phyloP scores from a whole-genome alignment of 805 yeast genomes.

The Wickerhamiella lipophila region DNA sequence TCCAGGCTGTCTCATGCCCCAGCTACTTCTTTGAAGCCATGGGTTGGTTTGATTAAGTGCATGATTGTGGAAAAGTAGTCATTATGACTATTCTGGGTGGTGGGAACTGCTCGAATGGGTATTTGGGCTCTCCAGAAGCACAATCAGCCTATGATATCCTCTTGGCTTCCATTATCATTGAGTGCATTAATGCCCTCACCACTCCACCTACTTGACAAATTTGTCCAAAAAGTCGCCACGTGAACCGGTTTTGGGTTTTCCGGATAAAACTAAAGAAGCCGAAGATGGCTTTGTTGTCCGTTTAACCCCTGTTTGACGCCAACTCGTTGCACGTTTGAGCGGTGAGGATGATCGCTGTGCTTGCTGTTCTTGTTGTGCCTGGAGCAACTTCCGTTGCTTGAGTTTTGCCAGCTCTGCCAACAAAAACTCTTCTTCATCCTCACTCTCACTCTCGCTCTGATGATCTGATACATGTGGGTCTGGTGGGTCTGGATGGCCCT shows the following conservation, averaged over 20 bases:
- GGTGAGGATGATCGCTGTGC: background rate
- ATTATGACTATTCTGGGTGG: slow-evolving; percentile 53
- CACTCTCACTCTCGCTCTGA: background rate
- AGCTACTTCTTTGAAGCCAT: slow-evolving; percentile 82
- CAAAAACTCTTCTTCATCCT: slow-evolving; percentile 14
- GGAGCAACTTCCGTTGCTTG: background rate
- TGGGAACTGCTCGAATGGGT: slow-evolving; percentile 74
- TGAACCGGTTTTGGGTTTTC: background rate
- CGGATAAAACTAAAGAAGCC: background rate
- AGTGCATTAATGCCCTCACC: too few species aligned
- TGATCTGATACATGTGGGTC: background rate
- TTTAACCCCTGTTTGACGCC: background rate
- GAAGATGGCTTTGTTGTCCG: background rate
- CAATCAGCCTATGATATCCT: too few species aligned
- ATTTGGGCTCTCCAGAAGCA: slow-evolving; percentile 87
- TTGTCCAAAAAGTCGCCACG: slow-evolving; percentile 10
- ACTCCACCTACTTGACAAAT: background rate
- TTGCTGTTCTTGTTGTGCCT: background rate
- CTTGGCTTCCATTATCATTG: too few species aligned
- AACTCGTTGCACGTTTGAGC: background rate
- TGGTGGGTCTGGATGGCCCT: background rate
- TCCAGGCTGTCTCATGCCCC: slow-evolving; percentile 74
- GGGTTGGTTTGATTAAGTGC: slow-evolving; percentile 61
- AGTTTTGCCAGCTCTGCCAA: slow-evolving; percentile 11
- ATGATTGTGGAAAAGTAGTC: slow-evolving; percentile 67